Evolutionary conservation across 208 protist species (phyloP).

Genomic region (Trypanosoma rangeli): DNA sequence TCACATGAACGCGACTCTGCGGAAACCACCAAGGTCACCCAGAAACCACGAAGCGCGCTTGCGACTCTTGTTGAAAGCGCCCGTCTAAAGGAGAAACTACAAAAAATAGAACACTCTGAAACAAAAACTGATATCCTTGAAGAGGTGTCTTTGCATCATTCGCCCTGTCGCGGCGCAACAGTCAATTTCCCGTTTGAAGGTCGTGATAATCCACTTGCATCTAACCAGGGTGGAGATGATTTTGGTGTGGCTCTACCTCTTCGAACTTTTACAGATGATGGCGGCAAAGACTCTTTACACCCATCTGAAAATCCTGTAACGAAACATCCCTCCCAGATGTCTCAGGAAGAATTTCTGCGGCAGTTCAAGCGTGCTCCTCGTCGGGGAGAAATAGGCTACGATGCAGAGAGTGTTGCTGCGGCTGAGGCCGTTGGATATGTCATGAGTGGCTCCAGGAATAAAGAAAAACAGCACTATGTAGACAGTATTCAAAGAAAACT

Average conservation of each 20-base stretch:
- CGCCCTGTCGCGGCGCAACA: background rate
- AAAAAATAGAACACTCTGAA: background rate
- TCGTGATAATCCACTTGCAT: background rate
- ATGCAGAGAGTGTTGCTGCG: constrained; percentile 70
- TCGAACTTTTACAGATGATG: background rate
- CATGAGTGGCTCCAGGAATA: constrained; percentile 90
- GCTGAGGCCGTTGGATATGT: constrained; percentile 89
- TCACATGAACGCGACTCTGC: background rate
- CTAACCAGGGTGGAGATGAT: constrained; percentile 33
- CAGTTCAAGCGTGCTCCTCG: constrained; percentile 89
- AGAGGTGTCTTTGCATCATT: background rate
- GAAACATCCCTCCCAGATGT: constrained; percentile 91
- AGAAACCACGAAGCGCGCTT: constrained; percentile 13
- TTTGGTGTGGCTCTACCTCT: constrained; percentile 44
- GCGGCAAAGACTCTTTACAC: background rate
- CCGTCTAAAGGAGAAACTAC: constrained; percentile 9
- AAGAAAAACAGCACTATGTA: constrained; percentile 78
- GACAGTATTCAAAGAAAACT: constrained; percentile 85
- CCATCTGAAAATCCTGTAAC: constrained; percentile 11
- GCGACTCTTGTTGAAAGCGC: constrained; percentile 23
- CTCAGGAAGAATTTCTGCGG: constrained; percentile 77
- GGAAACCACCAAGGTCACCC: background rate
- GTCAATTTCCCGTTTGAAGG: too few species aligned
- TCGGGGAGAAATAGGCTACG: constrained; percentile 84
- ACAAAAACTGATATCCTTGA: background rate